phyloP scores from a whole-genome alignment of 371 early-diverging fungal species.

The Synchytrium microbalum region DNA sequence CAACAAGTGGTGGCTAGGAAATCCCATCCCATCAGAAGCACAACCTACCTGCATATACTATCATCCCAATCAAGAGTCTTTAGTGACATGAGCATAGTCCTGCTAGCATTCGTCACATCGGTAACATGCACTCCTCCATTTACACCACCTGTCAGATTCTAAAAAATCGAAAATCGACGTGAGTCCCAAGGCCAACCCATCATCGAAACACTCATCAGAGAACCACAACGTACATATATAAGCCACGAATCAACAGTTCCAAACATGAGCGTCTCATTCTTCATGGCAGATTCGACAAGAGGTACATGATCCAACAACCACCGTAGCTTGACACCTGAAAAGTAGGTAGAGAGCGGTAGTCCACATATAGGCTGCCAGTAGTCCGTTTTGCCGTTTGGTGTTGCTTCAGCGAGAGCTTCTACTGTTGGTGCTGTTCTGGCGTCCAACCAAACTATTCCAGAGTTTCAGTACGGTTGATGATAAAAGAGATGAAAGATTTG shows the following conservation, averaged over 20 bases:
- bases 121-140: conserved; percentile 68
- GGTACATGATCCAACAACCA: conserved; percentile 85
- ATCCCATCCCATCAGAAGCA: no score
- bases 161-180: conserved; percentile 13
- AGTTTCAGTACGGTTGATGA: conserved; percentile 11
- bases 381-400: conserved; percentile 43
- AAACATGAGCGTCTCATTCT: conserved; percentile 59
- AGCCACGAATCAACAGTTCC: conserved; percentile 95
- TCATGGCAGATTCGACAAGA: conserved; percentile 56
- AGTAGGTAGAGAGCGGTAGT: conserved; percentile 89
- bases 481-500: conserved; percentile 1
- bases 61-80: conserved; percentile 73
- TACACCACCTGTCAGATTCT: conserved; percentile 75
- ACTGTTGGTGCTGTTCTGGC: conserved; percentile 75
- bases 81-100: conserved; percentile 92
- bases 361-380: conserved; percentile 58
- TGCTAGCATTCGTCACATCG: conserved; percentile 91
- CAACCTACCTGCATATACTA: conserved; percentile 52
- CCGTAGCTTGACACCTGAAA: conserved; percentile 82
- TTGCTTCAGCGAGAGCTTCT: conserved; percentile 44
- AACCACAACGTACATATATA: conserved; percentile 55
- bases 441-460: conserved; percentile 87
- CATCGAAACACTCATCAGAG: background rate
- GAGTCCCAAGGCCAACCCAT: no score
- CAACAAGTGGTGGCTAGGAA: no score